These are phyloP conservation scores for Bocquillonia castaneifolia DNA, from an alignment of 441 rosid genomes.

Conservation along the genomic window DNA sequence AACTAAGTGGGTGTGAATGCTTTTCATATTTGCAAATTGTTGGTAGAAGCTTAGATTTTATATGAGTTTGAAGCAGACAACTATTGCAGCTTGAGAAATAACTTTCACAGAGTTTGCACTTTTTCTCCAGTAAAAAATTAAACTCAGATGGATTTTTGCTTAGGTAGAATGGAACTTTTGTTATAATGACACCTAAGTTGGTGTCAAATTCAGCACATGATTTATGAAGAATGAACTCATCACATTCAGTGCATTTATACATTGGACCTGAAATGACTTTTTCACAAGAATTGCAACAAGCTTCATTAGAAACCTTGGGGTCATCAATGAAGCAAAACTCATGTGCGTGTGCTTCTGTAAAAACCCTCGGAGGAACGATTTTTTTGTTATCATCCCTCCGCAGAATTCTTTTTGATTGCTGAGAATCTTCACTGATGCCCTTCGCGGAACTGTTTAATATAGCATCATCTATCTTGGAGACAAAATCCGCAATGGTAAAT, in stretches of 20 bases:
- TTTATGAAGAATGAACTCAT: conserved; percentile 6
- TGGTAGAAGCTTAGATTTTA: neutral
- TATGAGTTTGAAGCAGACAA: neutral
- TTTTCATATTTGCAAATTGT: neutral
- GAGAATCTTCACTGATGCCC: neutral
- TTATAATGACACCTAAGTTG: too few species aligned
- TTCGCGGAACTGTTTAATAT: neutral
- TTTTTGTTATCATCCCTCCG: too few species aligned
- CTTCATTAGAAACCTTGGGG: neutral
- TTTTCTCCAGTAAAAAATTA: neutral
- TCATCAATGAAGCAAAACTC: neutral
- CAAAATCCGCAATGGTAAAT: neutral
- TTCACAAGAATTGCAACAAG: neutral
- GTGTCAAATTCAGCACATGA: neutral
- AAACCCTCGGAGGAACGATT: neutral
- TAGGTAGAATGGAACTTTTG: neutral
- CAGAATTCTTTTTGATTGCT: neutral
- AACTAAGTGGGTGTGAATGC: neutral
- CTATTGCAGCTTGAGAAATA: neutral
- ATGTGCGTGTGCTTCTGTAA: neutral
- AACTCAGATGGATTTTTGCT: neutral
- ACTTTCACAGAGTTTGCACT: neutral
- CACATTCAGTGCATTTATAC: neutral
- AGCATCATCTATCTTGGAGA: neutral
- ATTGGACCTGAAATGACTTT: neutral